Percentiles rank a stretch among this genome's conserved stretches.
phyloP scores from a whole-genome alignment of 768 basidiomycete genomes.

The Suillus tomentosus region DNA sequence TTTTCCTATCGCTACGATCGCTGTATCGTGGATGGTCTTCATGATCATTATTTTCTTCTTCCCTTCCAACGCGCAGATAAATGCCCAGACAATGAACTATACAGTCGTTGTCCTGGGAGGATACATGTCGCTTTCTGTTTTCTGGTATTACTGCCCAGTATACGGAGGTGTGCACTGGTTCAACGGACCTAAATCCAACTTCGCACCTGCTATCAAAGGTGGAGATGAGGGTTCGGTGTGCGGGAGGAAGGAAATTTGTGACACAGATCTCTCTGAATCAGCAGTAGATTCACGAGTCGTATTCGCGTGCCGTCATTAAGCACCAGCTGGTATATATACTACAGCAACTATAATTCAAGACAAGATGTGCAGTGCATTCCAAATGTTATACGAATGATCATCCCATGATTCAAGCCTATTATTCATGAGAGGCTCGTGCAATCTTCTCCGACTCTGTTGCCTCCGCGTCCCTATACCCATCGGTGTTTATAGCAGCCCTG shows the following conservation, averaged over 20 bases:
- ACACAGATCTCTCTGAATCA: neutral
- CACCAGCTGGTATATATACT: neutral
- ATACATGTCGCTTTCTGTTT: constrained; percentile 24
- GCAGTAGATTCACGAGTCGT: neutral
- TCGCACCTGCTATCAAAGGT: neutral
- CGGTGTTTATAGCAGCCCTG: constrained; percentile 24
- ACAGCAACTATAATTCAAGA: neutral
- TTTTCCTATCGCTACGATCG: constrained; percentile 32
- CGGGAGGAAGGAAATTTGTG: neutral
- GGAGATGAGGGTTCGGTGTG: neutral
- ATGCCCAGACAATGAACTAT: constrained; percentile 41
- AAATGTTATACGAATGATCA: neutral
- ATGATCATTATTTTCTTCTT: constrained; percentile 35
- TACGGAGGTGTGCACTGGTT: constrained; percentile 33
- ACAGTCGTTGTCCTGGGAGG: constrained; percentile 37
- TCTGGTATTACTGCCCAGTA: constrained; percentile 16
- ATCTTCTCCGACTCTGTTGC: constrained; percentile 8
- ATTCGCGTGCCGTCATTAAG: neutral
- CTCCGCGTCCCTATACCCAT: neutral
- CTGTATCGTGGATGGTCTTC: constrained; percentile 39
- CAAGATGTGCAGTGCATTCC: neutral
- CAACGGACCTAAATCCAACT: constrained; percentile 27
- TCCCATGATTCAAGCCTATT: neutral
- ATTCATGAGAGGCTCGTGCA: neutral
- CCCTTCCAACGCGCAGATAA: constrained; percentile 30